Evolutionary conservation across 2,329 filamentous ascomycete species (phyloP), one percentile per base, ranked within the genome.

Genomic region (Oidium heveae): DNA sequence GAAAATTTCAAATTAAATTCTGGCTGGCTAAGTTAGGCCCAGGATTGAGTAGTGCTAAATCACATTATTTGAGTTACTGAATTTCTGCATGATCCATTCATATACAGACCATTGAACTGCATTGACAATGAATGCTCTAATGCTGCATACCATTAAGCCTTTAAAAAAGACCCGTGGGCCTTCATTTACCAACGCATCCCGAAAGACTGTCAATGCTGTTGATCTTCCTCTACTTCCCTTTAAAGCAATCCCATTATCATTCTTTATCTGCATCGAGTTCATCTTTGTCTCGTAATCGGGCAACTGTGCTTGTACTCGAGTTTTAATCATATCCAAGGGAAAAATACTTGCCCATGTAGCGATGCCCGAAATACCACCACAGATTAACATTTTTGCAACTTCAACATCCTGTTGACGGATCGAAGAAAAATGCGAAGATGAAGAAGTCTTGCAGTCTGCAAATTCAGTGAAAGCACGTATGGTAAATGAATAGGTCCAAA

Each of bases 91-190:
- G 62, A 86, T 76, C 79, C 83, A 86, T 68, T 95, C 88, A 65
- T 95, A 95, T 6, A 86, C 77, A 24, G 83, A 82, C 88, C 88
- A 96, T 70, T 87, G 74, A n/a, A 86, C 83, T 2, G 89, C 88
- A 69, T 95, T 95, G 41, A 95, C 89, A 54, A 94, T 71, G 65
- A 96, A 95, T 0, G 89, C 89, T 60, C 89, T 73, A 9, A 84
- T 68, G 66, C 85, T 93, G 66, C 89, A 96, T 34, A 94, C 73
- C 0, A 79, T 78, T 44, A 96, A 66, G 0, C 84, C 84, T 33
- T 79, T 72, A 64, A 85, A 87, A 67, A 88, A 87, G 1, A 78
- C 72, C 34, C 68, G 66, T 9, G 72, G 37, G 0, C 84, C 83
- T 33, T 76, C 79, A 46, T 73, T 70, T 56, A 68, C 71, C 63